Evolutionary conservation across 257 asterid genomes (phyloP).

Genomic region (Anisodus acutangulus): DNA sequence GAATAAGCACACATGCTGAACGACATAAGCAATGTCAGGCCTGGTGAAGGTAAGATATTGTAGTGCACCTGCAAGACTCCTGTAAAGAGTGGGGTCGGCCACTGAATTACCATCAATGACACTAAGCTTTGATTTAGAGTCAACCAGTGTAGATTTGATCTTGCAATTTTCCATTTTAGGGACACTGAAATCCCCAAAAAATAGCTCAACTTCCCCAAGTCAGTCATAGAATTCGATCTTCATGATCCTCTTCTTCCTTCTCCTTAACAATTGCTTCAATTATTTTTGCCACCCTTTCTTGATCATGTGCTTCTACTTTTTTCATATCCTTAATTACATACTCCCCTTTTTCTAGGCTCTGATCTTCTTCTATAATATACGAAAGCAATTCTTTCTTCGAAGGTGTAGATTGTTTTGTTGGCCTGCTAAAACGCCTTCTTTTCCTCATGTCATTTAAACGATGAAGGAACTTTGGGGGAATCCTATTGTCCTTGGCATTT

Average conservation of each 20-base stretch:
- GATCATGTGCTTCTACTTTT: background rate
- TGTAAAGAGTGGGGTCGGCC: no score
- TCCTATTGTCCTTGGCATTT: constrained; percentile 3
- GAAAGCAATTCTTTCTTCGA: constrained; percentile 47
- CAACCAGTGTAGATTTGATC: no score
- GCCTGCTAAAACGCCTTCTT: constrained; percentile 26
- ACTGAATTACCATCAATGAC: no score
- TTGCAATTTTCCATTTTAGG: no score
- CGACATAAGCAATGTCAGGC: no score
- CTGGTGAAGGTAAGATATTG: no score
- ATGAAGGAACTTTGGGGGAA: constrained; percentile 41
- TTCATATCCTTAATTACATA: constrained; percentile 14
- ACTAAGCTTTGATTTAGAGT: no score
- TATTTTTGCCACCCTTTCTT: constrained; percentile 10
- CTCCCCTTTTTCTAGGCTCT: background rate
- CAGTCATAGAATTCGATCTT: no score
- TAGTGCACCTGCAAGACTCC: no score
- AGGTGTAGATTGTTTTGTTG: constrained; percentile 36
- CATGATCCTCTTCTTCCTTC: constrained; percentile 28
- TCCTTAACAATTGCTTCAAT: constrained; percentile 21
- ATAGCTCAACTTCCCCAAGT: no score
- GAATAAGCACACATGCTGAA: no score
- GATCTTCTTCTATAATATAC: constrained; percentile 37
- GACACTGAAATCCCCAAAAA: no score
- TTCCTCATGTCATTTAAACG: constrained; percentile 39